phyloP scores from a whole-genome alignment of 805 yeast species.

The Saturnispora gosingensis region DNA sequence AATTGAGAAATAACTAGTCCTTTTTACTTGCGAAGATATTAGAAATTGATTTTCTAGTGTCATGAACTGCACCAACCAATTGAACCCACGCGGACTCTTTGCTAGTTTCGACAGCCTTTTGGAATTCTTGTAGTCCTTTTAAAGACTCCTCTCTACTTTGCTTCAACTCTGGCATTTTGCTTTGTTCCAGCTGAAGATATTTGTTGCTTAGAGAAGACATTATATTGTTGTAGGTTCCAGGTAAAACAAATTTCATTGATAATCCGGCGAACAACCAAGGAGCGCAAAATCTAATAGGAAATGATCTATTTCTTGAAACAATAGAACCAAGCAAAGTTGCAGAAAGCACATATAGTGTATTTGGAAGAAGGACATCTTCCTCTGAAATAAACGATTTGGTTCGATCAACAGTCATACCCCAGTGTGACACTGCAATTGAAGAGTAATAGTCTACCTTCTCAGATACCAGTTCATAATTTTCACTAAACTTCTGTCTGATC shows the following conservation, averaged over 20 bases:
- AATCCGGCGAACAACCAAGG: conserved; percentile 43
- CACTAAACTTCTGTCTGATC: conserved; percentile 31
- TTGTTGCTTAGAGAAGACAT: conserved; percentile 18
- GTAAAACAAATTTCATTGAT: conserved; percentile 39
- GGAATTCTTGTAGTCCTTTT: not conserved
- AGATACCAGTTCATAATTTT: conserved; percentile 28
- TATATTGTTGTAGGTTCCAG: conserved; percentile 35
- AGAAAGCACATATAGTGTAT: conserved; percentile 44
- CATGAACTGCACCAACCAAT: conserved; percentile 9
- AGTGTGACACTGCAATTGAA: conserved; percentile 40
- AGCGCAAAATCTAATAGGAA: conserved; percentile 41
- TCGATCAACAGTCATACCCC: conserved; percentile 23
- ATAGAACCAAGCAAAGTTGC: conserved; percentile 50
- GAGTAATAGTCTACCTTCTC: conserved; percentile 40
- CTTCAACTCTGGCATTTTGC: conserved; percentile 31
- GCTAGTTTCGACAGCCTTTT: not conserved
- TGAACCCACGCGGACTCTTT: conserved; percentile 6
- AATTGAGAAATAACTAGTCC: not conserved
- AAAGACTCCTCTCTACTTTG: conserved; percentile 16
- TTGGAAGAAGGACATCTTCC: conserved; percentile 53
- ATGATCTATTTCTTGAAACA: conserved; percentile 35
- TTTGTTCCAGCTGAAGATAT: conserved; percentile 20
- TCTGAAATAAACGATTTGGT: conserved; percentile 34
- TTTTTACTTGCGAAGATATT: not conserved
- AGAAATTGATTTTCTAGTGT: conserved; percentile 7